A percentile compares a stretch with the other conserved stretches of the same genome.
phyloP scores from a whole-genome alignment of 208 protist genomes.

The Crithidia brevicula region DNA sequence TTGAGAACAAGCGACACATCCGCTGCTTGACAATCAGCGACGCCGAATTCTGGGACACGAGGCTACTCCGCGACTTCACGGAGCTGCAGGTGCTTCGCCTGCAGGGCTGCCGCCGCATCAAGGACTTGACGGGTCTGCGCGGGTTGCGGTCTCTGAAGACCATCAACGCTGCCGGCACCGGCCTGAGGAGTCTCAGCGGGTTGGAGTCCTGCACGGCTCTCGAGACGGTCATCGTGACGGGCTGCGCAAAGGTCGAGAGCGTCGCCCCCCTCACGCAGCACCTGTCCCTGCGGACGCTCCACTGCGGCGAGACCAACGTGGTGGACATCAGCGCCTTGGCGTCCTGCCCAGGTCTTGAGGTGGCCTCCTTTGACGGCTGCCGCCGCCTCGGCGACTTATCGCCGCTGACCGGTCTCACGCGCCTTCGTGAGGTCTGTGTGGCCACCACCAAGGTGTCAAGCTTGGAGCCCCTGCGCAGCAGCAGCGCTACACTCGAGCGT shows the following conservation, averaged over 20 bases:
- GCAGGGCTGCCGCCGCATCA: slow-evolving; percentile 14
- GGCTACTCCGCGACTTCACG: slow-evolving; percentile 2
- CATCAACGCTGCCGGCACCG: slow-evolving; percentile 15
- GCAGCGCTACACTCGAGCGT: slow-evolving; percentile 13
- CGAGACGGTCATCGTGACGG: slow-evolving; percentile 16
- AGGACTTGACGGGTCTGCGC: slow-evolving; percentile 8
- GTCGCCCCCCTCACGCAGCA: slow-evolving; percentile 12
- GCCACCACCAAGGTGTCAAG: slow-evolving; percentile 5
- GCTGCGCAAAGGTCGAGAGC: slow-evolving; percentile 13
- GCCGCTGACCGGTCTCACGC: neutral
- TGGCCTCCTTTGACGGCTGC: slow-evolving; percentile 17
- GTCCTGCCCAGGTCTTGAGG: slow-evolving; percentile 13
- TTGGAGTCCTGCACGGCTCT: slow-evolving; percentile 7
- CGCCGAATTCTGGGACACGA: slow-evolving; percentile 6
- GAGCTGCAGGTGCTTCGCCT: slow-evolving; percentile 10
- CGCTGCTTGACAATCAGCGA: slow-evolving; percentile 12
- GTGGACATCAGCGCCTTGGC: slow-evolving; percentile 2
- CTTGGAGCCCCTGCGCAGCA: slow-evolving; percentile 8
- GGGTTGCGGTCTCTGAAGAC: slow-evolving; percentile 2
- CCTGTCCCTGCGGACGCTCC: slow-evolving; percentile 4
- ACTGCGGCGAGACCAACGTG: slow-evolving; percentile 17
- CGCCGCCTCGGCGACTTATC: slow-evolving; percentile 1
- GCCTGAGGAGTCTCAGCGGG: slow-evolving; percentile 11
- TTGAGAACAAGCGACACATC: slow-evolving; percentile 11
- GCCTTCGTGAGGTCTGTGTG: slow-evolving; percentile 4